These are phyloP conservation scores for Pythium coloratum DNA, from an alignment of 352 stramenopile species.

Conservation along the genomic window DNA sequence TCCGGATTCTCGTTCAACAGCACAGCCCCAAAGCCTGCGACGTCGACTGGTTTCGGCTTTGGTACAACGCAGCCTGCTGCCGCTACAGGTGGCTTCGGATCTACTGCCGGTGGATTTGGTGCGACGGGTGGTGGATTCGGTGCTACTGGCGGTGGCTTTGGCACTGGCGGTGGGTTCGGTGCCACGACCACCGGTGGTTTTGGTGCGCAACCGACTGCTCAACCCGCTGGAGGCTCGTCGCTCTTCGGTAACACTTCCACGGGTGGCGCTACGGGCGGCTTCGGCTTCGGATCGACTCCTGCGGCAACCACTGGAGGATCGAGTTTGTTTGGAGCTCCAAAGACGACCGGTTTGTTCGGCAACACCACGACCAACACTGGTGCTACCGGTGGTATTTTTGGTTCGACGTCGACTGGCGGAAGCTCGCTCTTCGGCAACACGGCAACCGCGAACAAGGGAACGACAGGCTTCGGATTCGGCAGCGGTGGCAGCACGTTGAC, in stretches of 20 bases:
- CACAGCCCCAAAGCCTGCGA: slow-evolving; percentile 15
- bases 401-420: not conserved
- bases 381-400: not conserved
- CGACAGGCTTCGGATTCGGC: slow-evolving; percentile 20
- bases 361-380: not conserved
- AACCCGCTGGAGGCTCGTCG: slow-evolving; percentile 14
- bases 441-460: slow-evolving; percentile 12
- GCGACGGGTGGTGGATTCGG: slow-evolving; percentile 17
- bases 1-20: slow-evolving; percentile 21
- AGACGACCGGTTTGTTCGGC: slow-evolving; percentile 25
- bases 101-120: slow-evolving; percentile 18
- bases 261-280: slow-evolving; percentile 3
- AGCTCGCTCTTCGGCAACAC: slow-evolving; percentile 19
- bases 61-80: slow-evolving; percentile 2
- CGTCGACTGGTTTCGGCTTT: slow-evolving; percentile 25
- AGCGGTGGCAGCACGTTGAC: slow-evolving; percentile 5
- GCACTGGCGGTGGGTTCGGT: slow-evolving; percentile 11
- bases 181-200: slow-evolving; percentile 10
- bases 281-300: slow-evolving; percentile 20
- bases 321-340: slow-evolving; percentile 24
- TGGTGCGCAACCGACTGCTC: slow-evolving; percentile 7
- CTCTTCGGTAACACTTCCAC: slow-evolving; percentile 16
- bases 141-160: slow-evolving; percentile 16
- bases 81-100: slow-evolving; percentile 23
- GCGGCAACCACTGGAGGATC: slow-evolving; percentile 6